Base-by-base conservation (phyloP, 1,284 basidiomycete species). In the Apiotrichum montevideense region DNA sequence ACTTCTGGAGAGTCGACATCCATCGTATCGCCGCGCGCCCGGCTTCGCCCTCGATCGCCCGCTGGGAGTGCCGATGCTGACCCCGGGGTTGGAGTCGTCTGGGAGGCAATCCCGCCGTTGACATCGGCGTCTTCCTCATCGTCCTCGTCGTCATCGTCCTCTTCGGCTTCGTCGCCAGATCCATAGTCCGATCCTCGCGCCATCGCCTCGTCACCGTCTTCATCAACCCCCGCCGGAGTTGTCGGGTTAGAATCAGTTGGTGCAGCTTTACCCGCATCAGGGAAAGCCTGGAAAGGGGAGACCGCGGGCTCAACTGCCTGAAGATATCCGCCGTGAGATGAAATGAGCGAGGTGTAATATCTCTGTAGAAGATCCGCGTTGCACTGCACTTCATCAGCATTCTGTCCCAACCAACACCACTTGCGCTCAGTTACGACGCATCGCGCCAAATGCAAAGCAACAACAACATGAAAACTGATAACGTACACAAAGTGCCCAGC, bases 401-500 rank as follows among this genome's bases (percentile, higher is more conserved):
- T 10, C 37, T 14, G 46, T 60, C 29, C 29, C 29, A 29, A 2
- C 29, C 2, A 29, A 29, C 29, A 29, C 29, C 29, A 29, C 29
- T 29, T 29, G 29, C 29, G 29, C 29, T 29, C 29, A 29, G 2
- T 29, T 3, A 29, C 29, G 29, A 29, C 29, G 29, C 29, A 29
- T 29, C 29, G 37, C 54, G 60, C 54, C 10, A 52, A 44, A 21
- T 47, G 35, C 14, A 39, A 6, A 21, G 40, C 50, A 35, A 52
- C 44, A 35, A 52, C 44, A 41, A 42, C 11, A 10, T 0, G 14
- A 37, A 13, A 14, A 35, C 2, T 29, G 29, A 29, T 29, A 29
- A 77, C 90, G 83, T 74, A 95, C 92, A 80, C 85, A 89, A 65
- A 97, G 80, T 64, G 85, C 83, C 93, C 93, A 97, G 70, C 94